Percentiles rank a stretch among this genome's conserved stretches.
Conservation (phyloP, 2,329 filamentous ascomycete genomes). For the Plectosphaerella sp. region DNA sequence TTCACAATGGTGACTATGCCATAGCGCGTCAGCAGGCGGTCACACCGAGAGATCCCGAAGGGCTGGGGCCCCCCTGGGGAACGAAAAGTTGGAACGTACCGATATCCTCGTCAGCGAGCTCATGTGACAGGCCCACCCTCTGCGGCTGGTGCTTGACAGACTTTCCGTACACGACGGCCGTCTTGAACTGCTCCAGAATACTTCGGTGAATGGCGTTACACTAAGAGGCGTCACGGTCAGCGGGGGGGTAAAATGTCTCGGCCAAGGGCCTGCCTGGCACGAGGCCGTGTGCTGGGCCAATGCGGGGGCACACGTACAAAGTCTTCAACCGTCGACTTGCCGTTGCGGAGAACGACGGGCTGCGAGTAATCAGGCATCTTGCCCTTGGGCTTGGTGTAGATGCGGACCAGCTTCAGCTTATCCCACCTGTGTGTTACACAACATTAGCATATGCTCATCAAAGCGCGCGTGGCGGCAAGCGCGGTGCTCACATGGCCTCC, state of each 20-base stretch:
- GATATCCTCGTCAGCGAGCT: slow-evolving; percentile 95
- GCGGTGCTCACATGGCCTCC: slow-evolving; percentile 70
- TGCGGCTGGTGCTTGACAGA: slow-evolving; percentile 99
- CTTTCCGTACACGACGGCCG: slow-evolving; percentile 93
- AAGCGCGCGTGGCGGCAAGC: neutral
- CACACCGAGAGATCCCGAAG: too few species aligned
- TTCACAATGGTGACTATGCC: slow-evolving; percentile 55
- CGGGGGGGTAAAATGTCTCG: slow-evolving; percentile 25
- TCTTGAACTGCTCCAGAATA: slow-evolving; percentile 93
- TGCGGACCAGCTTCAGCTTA: slow-evolving; percentile 81
- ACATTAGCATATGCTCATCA: neutral
- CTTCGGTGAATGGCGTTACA: slow-evolving; percentile 97
- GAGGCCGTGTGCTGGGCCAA: neutral
- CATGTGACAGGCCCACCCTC: slow-evolving; percentile 84
- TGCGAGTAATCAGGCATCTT: slow-evolving; percentile 86
- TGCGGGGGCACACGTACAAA: slow-evolving; percentile 65
- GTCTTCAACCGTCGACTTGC: slow-evolving; percentile 86
- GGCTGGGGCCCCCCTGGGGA: too few species aligned
- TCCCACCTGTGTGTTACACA: slow-evolving; percentile 63
- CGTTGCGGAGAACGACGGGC: slow-evolving; percentile 82
- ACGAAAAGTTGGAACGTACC: slow-evolving; percentile 50
- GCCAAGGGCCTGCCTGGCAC: slow-evolving; percentile 15
- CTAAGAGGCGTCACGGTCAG: slow-evolving; percentile 37
- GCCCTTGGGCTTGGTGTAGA: slow-evolving; percentile 98
- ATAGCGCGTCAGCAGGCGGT: too few species aligned